Base-by-base conservation (phyloP, 2,329 filamentous ascomycete species). In the Sphaerulina populicola region DNA sequence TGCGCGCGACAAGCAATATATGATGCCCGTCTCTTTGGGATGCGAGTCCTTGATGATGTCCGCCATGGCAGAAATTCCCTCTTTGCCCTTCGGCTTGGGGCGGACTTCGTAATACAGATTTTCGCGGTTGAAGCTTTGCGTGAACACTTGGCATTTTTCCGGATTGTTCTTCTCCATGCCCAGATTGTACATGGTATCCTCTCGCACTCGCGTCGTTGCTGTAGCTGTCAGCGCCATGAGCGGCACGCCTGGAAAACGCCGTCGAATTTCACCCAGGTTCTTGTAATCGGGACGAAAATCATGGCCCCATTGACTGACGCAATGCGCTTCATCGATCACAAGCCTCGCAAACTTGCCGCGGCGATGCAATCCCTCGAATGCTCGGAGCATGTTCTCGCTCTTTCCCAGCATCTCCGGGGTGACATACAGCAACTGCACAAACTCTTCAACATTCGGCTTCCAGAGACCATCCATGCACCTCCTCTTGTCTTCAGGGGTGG, bases 241-340 rank as follows among this genome's bases (percentile, higher is more conserved):
- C 1, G 93, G 93, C 2, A 97, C 86, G 1, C 80, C 79, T 0
- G 83, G 82, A 60, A 91, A 91, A 47, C 78, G 80, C 37, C 73
- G 68, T 44, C 91, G 80, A 39, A 96, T 74, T 52, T 82, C 77
- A 27, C 90, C 88, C 3, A 98, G 74, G 29, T 80, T 79, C 68
- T 95, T 95, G 73, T 98, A 98, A 66, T 97, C 91, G 0, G 90
- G 91, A 41, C 94, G 82, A 66, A 98, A 98, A 68, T 98, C 93
- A 61, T 98, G 93, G 0, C 93, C 93, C 93, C 93, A 98, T 73
- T 98, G 90, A 68, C 93, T 97, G 23, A 98, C 91, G 68, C 93
- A 98, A 68, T 98, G 93, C n/a, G 93, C 93, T 71, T 98, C 94
- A 60, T 98, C 93, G 56, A 98, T 94, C 47, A 98, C 93, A 44